phyloP scores from a whole-genome alignment of 495 filamentous ascomycete species.

The Geoglossum glabrum region DNA sequence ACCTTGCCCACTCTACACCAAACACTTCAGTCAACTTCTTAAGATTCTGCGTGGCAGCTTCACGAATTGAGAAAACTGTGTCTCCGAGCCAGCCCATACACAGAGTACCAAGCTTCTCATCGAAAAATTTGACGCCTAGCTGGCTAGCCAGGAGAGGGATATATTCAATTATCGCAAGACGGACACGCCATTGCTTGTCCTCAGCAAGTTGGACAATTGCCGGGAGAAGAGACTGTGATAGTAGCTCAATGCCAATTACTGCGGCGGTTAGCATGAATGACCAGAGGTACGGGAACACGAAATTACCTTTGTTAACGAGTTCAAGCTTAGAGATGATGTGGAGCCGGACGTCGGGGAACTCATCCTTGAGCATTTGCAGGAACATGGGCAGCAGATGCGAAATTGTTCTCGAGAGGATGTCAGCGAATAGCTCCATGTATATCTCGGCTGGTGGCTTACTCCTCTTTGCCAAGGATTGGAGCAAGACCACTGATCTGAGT shows the following conservation, averaged over 20 bases:
- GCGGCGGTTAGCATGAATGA: slow-evolving; percentile 9
- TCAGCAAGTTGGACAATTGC: slow-evolving; percentile 97
- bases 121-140: slow-evolving; percentile 92
- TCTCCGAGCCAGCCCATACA: slow-evolving; percentile 99
- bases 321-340: slow-evolving; percentile 99
- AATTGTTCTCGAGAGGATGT: slow-evolving; percentile 48
- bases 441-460: slow-evolving; percentile 36
- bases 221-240: slow-evolving; percentile 88
- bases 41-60: slow-evolving; percentile 89
- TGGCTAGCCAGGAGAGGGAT: slow-evolving; percentile 92
- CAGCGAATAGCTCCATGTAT: not conserved
- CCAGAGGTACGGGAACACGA: not conserved
- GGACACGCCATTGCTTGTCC: slow-evolving; percentile 98
- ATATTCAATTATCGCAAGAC: slow-evolving; percentile 96
- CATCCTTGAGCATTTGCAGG: slow-evolving; percentile 96
- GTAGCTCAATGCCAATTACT: slow-evolving; percentile 94
- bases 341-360: slow-evolving; percentile 90
- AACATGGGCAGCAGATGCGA: slow-evolving; percentile 97
- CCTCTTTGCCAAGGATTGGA: slow-evolving; percentile 91
- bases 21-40: slow-evolving; percentile 98
- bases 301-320: slow-evolving; percentile 79
- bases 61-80: slow-evolving; percentile 93
- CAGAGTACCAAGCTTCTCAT: slow-evolving; percentile 81
- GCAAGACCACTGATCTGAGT: slow-evolving; percentile 95
- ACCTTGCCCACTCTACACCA: slow-evolving; percentile 93